Evolutionary conservation across 192 early-diverging fungal genomes (phyloP).

Genomic region (Linnemannia elongata): DNA sequence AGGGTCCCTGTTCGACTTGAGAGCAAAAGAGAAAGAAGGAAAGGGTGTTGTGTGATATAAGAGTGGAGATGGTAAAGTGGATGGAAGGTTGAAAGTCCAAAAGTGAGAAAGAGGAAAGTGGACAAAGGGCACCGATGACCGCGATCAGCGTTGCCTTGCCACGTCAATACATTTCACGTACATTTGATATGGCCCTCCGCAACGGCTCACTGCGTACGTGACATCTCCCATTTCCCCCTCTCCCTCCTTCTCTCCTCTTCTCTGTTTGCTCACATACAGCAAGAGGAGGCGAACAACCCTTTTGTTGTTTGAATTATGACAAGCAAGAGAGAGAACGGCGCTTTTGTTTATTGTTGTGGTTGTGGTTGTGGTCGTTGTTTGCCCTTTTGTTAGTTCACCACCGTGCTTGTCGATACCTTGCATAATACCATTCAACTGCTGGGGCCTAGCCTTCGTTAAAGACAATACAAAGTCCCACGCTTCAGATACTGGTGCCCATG

Average conservation of each 20-base stretch:
- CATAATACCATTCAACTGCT: no score
- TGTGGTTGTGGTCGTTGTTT: neutral
- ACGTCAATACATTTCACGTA: conserved; percentile 4
- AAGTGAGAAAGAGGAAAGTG: neutral
- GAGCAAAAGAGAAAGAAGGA: conserved; percentile 2
- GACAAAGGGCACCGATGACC: neutral
- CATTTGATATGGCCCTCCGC: neutral
- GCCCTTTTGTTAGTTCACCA: no score
- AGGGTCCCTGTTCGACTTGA: neutral
- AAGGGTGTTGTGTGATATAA: neutral
- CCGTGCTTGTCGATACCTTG: no score
- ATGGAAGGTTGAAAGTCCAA: conserved; percentile 14
- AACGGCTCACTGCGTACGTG: conserved; percentile 1
- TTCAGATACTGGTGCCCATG: neutral
- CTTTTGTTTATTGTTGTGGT: neutral
- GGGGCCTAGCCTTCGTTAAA: no score
- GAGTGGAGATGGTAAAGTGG: neutral
- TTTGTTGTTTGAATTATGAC: neutral
- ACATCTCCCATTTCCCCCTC: neutral
- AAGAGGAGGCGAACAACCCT: neutral
- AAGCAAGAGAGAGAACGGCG: neutral
- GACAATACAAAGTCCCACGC: neutral
- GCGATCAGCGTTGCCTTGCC: neutral
- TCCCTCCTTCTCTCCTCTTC: neutral
- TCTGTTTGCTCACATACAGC: neutral